These are phyloP conservation scores for Hamigera avellanea DNA, from an alignment of 495 filamentous ascomycete genomes.

Conservation along the genomic window DNA sequence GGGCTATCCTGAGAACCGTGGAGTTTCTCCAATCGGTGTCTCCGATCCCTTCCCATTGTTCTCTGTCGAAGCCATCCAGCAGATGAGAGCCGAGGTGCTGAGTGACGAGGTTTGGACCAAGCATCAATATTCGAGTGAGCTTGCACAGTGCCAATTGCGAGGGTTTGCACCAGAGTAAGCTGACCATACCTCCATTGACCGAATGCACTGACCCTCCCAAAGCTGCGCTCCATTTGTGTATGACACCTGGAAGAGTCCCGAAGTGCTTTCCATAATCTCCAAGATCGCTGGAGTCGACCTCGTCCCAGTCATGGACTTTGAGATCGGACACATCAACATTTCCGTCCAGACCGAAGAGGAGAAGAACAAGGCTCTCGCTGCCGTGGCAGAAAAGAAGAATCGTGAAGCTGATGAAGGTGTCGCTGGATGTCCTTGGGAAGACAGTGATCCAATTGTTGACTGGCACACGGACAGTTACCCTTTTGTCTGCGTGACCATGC, in stretches of 20 bases:
- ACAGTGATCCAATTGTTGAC: conserved; percentile 54
- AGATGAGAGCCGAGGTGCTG: conserved; percentile 57
- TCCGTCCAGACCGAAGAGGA: conserved; percentile 46
- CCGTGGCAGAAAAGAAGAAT: conserved; percentile 22
- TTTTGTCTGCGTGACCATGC: conserved; percentile 68
- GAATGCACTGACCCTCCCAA: conserved; percentile 6
- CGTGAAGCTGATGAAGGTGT: conserved; percentile 35
- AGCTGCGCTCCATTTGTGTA: conserved; percentile 56
- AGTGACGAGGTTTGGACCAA: conserved; percentile 51
- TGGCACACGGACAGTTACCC: conserved; percentile 71
- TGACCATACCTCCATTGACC: not conserved
- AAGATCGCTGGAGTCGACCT: conserved; percentile 66
- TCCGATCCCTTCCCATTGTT: conserved; percentile 68
- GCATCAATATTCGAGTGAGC: conserved; percentile 50
- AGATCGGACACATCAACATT: conserved; percentile 65
- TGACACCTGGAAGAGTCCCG: conserved; percentile 57
- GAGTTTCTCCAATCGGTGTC: conserved; percentile 55
- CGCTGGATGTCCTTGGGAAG: conserved; percentile 42
- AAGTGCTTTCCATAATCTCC: conserved; percentile 53
- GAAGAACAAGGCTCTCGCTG: conserved; percentile 33
- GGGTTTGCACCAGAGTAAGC: conserved; percentile 59
- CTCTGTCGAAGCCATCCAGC: conserved; percentile 49
- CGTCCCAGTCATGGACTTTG: conserved; percentile 57
- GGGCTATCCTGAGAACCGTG: conserved; percentile 39
- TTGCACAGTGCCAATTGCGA: conserved; percentile 54